A percentile compares a stretch with the other conserved stretches of the same genome.
These are phyloP conservation scores for Xylaria venustula DNA, from an alignment of 495 filamentous ascomycete species.

Conservation along the genomic window DNA sequence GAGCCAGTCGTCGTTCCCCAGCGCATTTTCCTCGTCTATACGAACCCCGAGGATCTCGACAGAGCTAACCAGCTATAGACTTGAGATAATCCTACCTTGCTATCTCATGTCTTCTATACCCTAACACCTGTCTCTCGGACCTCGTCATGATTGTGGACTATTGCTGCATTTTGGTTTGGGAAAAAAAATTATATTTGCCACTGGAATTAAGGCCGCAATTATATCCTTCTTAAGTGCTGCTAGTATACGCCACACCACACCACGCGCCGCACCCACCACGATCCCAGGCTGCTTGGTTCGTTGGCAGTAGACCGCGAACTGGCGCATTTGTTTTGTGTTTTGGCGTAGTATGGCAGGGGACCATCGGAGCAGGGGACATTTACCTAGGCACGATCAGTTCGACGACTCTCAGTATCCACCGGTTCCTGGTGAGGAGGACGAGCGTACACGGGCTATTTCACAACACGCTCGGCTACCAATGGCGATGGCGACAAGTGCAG, in stretches of 20 bases:
- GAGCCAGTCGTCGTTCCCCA: not conserved
- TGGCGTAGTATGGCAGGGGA: conserved; percentile 45
- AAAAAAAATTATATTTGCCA: not conserved
- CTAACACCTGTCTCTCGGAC: not conserved
- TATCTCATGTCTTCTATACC: not conserved
- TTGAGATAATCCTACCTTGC: not conserved
- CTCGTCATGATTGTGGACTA: conserved; percentile 5
- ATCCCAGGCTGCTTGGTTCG: conserved; percentile 8
- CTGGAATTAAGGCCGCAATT: not conserved
- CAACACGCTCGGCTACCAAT: conserved; percentile 28
- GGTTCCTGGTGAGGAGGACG: conserved; percentile 46
- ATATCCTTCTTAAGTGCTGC: not conserved
- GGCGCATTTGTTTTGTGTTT: conserved; percentile 25
- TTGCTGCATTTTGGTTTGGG: conserved; percentile 5
- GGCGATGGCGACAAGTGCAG: conserved; percentile 20
- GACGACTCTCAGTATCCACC: conserved; percentile 49
- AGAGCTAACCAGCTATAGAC: not conserved
- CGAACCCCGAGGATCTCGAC: no score
- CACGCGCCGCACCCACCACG: not conserved
- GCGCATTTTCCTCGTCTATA: not conserved
- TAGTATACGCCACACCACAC: not conserved
- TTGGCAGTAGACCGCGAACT: conserved; percentile 17
- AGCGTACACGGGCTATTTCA: conserved; percentile 35
- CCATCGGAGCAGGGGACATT: conserved; percentile 32
- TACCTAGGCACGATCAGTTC: conserved; percentile 30